Percentiles rank a stretch among this genome's conserved stretches.
These are phyloP conservation scores for Fusarium sarcochroum DNA, from an alignment of 2,329 filamentous ascomycete species.

Conservation along the genomic window DNA sequence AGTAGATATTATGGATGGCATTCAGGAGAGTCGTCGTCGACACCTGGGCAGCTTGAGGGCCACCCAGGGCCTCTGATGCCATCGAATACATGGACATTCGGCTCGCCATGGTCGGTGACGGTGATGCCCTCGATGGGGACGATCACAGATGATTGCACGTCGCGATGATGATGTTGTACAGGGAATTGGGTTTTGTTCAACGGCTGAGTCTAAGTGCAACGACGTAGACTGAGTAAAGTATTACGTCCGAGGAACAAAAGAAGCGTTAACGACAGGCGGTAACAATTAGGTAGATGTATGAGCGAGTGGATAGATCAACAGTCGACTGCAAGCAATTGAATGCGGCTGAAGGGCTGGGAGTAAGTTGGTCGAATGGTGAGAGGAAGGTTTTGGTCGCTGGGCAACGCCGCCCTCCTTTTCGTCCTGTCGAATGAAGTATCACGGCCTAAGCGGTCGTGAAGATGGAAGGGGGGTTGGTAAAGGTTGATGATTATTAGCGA, in stretches of 20 bases:
- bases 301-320: conserved; percentile 36
- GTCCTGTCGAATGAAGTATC: conserved; percentile 33
- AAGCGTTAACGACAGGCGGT: conserved; percentile 28
- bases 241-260: conserved; percentile 11
- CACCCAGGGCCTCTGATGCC: conserved; percentile 73
- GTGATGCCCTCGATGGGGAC: conserved; percentile 57
- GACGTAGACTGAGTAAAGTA: conserved; percentile 12
- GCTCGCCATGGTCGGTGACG: conserved; percentile 66
- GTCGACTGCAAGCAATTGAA: conserved; percentile 23
- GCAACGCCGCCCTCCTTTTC: conserved; percentile 52
- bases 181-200: conserved; percentile 25
- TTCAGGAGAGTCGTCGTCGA: conserved; percentile 95
- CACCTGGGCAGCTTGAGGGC: conserved; percentile 81
- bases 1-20: conserved; percentile 89
- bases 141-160: conserved; percentile 50
- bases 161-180: conserved; percentile 35
- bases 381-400: conserved; percentile 47
- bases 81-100: conserved; percentile 79
- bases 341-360: conserved; percentile 31
- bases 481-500: conserved; percentile 53
- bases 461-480: conserved; percentile 28
- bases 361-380: conserved; percentile 35
- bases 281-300: conserved; percentile 23
- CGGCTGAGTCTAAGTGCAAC: conserved; percentile 22
- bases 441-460: conserved; percentile 31